These are phyloP conservation scores for Tothia fuscella DNA, from an alignment of 2,329 filamentous ascomycete genomes.

Conservation along the genomic window DNA sequence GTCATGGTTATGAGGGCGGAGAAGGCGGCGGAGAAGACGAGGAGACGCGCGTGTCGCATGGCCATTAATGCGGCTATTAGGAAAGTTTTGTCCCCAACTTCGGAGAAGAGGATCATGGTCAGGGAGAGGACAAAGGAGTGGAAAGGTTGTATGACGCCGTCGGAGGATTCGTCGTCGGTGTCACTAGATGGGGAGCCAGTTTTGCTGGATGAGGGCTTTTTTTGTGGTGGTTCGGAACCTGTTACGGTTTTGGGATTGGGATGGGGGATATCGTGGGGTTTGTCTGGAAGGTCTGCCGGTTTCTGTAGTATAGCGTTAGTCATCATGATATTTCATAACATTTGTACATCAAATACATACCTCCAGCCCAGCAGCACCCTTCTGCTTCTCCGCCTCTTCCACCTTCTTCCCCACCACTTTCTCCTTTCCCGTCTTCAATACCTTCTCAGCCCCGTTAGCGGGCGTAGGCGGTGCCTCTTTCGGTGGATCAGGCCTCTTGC, in stretches of 20 bases:
- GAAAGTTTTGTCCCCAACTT: conserved; percentile 98
- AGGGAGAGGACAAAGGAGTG: conserved; percentile 89
- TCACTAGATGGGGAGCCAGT: conserved; percentile 18
- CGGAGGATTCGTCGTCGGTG: conserved; percentile 32
- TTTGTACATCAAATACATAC: conserved; percentile 29
- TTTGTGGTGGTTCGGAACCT: conserved; percentile 1
- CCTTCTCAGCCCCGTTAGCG: conserved; percentile 65
- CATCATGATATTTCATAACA: not conserved
- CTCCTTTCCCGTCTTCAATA: conserved; percentile 18
- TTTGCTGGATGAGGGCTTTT: conserved; percentile 15
- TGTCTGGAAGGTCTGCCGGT: conserved; percentile 67
- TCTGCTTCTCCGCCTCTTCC: conserved; percentile 32
- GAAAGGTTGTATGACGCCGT: conserved; percentile 60
- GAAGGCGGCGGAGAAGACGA: conserved; percentile 94
- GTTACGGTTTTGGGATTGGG: conserved; percentile 53
- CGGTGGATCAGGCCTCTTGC: conserved; percentile 66
- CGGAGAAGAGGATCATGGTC: conserved; percentile 94
- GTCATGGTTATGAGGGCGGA: conserved; percentile 89
- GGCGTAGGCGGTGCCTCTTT: conserved; percentile 77
- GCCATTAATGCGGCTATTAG: conserved; percentile 95
- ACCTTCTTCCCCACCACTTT: conserved; percentile 22
- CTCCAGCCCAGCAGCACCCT: conserved; percentile 36
- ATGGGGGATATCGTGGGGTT: conserved; percentile 61
- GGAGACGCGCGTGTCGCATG: conserved; percentile 88
- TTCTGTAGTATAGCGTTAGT: conserved; percentile 42